phyloP scores from a whole-genome alignment of 148 eudicot species.

The Amaranthus cruentus region DNA sequence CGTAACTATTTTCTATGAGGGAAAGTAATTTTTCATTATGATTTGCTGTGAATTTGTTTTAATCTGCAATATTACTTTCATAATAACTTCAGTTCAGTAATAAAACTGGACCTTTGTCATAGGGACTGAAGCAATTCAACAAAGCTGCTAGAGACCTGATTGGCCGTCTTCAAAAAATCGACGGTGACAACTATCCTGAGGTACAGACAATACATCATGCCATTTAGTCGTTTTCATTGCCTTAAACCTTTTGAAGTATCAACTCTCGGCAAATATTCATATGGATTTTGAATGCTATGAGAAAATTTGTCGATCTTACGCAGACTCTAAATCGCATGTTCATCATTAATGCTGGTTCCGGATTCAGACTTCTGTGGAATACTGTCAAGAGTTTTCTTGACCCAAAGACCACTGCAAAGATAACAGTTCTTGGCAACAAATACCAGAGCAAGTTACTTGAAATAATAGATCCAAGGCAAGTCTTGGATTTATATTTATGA shows the following conservation, averaged over 20 bases:
- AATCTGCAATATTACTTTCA: not conserved
- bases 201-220: constrained; percentile 29
- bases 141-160: constrained; percentile 86
- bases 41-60: not conserved
- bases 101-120: constrained; percentile 14
- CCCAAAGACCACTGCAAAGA: constrained; percentile 92
- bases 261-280: not conserved
- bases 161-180: constrained; percentile 80
- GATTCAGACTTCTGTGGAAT: constrained; percentile 88
- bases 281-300: not conserved
- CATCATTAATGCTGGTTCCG: constrained; percentile 98
- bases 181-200: constrained; percentile 97
- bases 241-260: not conserved
- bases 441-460: constrained; percentile 95
- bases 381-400: constrained; percentile 85
- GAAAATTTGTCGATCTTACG: constrained; percentile 20
- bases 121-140: constrained; percentile 88
- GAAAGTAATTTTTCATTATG: not conserved
- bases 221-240: no score
- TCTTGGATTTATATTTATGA: constrained; percentile 6
- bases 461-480: constrained; percentile 73
- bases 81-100: no score
- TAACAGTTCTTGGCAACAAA: constrained; percentile 75
- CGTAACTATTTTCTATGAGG: constrained; percentile 21
- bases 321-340: constrained; percentile 93